Evolutionary conservation across 371 early-diverging fungal species (phyloP).

Genomic region (Mortierella sp.): DNA sequence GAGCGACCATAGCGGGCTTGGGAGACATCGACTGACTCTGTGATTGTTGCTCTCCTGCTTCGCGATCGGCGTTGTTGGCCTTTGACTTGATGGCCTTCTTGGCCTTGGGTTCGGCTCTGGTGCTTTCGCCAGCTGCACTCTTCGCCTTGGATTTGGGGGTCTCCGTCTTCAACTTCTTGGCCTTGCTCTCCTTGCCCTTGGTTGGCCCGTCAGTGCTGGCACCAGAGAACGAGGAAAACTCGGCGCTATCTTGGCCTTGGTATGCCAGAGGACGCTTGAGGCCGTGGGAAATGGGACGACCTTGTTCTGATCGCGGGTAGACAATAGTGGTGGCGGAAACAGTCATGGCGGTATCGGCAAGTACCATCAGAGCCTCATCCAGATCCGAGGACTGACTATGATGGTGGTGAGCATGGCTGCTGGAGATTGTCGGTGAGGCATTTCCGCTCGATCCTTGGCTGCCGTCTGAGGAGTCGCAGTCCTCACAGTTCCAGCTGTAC

Average conservation of each 20-base stretch:
- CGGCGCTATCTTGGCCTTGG: constrained; percentile 1
- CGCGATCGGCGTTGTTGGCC: background rate
- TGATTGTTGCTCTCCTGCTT: background rate
- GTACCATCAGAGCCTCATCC: constrained; percentile 55
- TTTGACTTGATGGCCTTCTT: constrained; percentile 14
- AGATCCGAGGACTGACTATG: constrained; percentile 44
- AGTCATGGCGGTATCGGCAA: constrained; percentile 53
- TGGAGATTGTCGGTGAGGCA: constrained; percentile 1
- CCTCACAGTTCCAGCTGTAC: constrained; percentile 57
- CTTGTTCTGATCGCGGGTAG: background rate
- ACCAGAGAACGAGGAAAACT: background rate
- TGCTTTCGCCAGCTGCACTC: background rate
- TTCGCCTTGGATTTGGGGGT: constrained; percentile 24
- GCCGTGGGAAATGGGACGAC: constrained; percentile 18
- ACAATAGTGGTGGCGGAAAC: constrained; percentile 17
- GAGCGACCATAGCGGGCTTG: constrained; percentile 25
- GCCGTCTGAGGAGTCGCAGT: constrained; percentile 46
- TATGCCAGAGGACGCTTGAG: constrained; percentile 30
- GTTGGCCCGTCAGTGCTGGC: background rate
- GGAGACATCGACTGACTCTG: background rate
- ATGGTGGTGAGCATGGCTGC: constrained; percentile 20
- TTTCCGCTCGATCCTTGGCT: constrained; percentile 41
- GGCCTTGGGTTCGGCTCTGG: constrained; percentile 18
- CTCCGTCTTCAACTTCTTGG: constrained; percentile 39
- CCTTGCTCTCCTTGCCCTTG: constrained; percentile 19